Base-by-base conservation (phyloP, 2,329 filamentous ascomycete species). In the Trichoderma pleuroti region DNA sequence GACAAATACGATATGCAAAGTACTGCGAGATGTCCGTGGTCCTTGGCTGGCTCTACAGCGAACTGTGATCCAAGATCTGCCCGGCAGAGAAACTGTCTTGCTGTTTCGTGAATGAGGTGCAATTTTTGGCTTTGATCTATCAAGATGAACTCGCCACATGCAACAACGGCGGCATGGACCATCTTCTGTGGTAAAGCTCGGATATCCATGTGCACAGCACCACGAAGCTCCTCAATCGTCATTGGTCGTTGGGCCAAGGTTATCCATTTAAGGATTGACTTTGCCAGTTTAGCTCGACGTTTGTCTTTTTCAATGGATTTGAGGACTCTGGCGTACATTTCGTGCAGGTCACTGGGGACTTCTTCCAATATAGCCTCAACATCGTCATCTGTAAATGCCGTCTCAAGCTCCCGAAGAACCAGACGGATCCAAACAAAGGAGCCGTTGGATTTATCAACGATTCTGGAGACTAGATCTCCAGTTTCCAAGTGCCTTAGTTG, bases 201-300 rank as follows among this genome's bases (percentile, higher is more conserved):
- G 24, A 67, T 46, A 39, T 67, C 63, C 28, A 67, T 46, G 6
- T 57, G 63, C 46, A 67, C 42, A 4, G 46, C 63, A 18, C 8
- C 28, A 7, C 32, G 63, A 34, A 67, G 49, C 49, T 67, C 63
- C 28, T 56, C 64, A n/a, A 67, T 18, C 32, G 42, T 67, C 49
- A 67, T 54, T n/a, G 64, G 64, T 21, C 64, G 34, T 10, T 46
- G 34, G 12, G 61, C 61, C 16, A 65, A 9, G 12, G 30, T 52
- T 10, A 65, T 39, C 61, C 61, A 65, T 30, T 11, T 18, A n/a
- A 67, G 32, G 42, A 67, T 67, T 21, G 14, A 18, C 42, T 67
- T 67, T 34, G 64, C 64, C 11, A 67, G 11, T 67, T 67, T 67
- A 56, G 52, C 64, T 57, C 52, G 49, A 36, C 64, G 64, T n/a